phyloP scores from a whole-genome alignment of 2,329 filamentous ascomycete species.

The Elsinoe arachidis region DNA sequence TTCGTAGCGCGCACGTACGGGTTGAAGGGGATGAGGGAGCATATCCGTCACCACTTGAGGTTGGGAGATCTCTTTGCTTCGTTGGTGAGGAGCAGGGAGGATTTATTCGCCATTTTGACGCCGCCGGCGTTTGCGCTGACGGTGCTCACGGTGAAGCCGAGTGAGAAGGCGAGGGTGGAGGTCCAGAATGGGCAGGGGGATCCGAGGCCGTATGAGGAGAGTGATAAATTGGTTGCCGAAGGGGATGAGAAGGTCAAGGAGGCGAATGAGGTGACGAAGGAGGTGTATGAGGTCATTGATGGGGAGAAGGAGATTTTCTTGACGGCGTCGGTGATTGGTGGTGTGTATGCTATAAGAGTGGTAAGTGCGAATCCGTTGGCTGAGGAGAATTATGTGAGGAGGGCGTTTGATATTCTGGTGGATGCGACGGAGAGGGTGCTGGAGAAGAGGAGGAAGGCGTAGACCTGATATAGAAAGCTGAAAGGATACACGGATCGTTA shows the following conservation, averaged over 20 bases:
- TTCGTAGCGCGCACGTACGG: constrained; percentile 84
- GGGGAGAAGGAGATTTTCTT: constrained; percentile 69
- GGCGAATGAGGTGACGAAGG: constrained; percentile 60
- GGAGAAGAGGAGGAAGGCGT: constrained; percentile 8
- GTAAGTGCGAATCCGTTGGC: constrained; percentile 63
- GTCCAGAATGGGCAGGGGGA: constrained; percentile 21
- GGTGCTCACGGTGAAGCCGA: constrained; percentile 58
- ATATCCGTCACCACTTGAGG: constrained; percentile 60
- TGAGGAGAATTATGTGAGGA: constrained; percentile 62
- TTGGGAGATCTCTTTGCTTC: constrained; percentile 63
- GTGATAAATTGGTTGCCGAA: constrained; percentile 21
- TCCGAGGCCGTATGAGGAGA: constrained; percentile 24
- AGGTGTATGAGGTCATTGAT: constrained; percentile 69
- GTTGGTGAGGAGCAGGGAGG: constrained; percentile 49
- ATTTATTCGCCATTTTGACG: constrained; percentile 69
- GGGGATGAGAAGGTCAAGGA: constrained; percentile 40
- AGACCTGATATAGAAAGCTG: background rate
- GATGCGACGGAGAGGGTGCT: constrained; percentile 51
- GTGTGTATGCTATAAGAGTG: constrained; percentile 69
- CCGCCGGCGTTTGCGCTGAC: constrained; percentile 70
- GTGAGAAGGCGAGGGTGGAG: constrained; percentile 22
- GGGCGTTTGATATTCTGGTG: constrained; percentile 67
- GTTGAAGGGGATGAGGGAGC: constrained; percentile 61
- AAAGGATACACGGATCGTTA: background rate
- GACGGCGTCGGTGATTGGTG: constrained; percentile 66